Evolutionary conservation across 2,329 filamentous ascomycete genomes (phyloP).

Genomic region (Trichoderma atroviride): DNA sequence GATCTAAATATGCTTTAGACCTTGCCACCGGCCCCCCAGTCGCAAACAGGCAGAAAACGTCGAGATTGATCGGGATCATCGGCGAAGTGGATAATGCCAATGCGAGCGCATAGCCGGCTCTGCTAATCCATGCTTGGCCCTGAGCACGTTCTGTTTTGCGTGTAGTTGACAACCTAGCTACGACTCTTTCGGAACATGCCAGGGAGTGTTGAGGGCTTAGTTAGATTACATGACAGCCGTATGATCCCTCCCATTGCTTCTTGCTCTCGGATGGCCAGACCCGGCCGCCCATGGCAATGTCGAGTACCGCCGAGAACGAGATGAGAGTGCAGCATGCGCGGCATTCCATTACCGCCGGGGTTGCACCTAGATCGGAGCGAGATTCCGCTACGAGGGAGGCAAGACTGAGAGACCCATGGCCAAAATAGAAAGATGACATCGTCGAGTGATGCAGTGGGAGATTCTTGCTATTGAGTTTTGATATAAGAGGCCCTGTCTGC

Average conservation of each 20-base stretch:
- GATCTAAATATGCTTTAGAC: constrained; percentile 11
- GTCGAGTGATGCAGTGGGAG: constrained; percentile 11
- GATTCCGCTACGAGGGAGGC: constrained; percentile 10
- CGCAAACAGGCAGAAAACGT: not conserved
- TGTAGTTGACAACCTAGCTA: not conserved
- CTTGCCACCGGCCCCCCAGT: not conserved
- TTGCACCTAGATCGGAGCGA: constrained; percentile 24
- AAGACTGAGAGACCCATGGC: not conserved
- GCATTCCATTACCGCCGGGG: constrained; percentile 16
- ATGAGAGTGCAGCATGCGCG: constrained; percentile 13
- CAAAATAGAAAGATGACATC: not conserved
- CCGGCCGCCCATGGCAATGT: constrained; percentile 2
- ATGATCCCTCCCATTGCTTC: not conserved
- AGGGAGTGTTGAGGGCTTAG: not conserved
- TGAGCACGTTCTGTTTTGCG: constrained; percentile 9
- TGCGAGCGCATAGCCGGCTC: not conserved
- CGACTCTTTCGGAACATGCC: not conserved
- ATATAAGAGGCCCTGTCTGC: constrained; percentile 14
- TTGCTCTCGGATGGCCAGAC: not conserved
- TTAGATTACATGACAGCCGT: not conserved
- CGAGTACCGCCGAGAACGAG: constrained; percentile 19
- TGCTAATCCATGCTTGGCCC: not conserved
- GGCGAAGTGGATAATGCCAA: constrained; percentile 18
- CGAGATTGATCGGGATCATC: constrained; percentile 25
- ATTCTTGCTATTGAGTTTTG: not conserved